Conservation (phyloP, 495 filamentous ascomycete genomes). For the Penicillium mononematosum region DNA sequence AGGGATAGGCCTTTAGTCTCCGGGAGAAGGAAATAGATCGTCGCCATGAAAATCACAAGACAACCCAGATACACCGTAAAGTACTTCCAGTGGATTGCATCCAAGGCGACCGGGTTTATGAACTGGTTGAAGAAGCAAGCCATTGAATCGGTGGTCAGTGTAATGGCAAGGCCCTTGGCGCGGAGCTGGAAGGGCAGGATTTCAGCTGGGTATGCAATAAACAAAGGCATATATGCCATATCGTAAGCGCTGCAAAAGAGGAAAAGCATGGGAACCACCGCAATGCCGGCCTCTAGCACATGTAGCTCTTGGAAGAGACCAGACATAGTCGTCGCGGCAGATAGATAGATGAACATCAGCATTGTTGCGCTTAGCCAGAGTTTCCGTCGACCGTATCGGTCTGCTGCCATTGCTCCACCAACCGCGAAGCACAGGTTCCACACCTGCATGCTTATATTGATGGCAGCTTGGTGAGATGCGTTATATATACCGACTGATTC, state of each 20-base stretch:
- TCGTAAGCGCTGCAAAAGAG: constrained; percentile 57
- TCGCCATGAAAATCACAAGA: constrained; percentile 51
- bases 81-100: constrained; percentile 50
- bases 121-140: constrained; percentile 54
- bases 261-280: constrained; percentile 60
- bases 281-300: constrained; percentile 48
- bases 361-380: constrained; percentile 56
- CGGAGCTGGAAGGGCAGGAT: constrained; percentile 65
- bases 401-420: constrained; percentile 54
- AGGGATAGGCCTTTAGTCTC: constrained; percentile 62
- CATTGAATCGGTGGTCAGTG: constrained; percentile 56
- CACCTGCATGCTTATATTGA: constrained; percentile 29
- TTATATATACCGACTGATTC: constrained; percentile 53
- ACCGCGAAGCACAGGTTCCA: constrained; percentile 34
- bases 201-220: constrained; percentile 63
- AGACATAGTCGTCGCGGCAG: constrained; percentile 53
- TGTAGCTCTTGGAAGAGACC: constrained; percentile 50
- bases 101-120: constrained; percentile 56
- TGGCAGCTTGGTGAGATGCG: constrained; percentile 44
- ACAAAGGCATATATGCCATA: constrained; percentile 59
- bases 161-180: constrained; percentile 66
- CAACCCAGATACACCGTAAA: constrained; percentile 58
- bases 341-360: constrained; percentile 57
- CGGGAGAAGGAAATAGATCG: constrained; percentile 62
- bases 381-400: constrained; percentile 56